Base-by-base conservation (phyloP, 1,284 basidiomycete species). In the Schizophyllum amplum region DNA sequence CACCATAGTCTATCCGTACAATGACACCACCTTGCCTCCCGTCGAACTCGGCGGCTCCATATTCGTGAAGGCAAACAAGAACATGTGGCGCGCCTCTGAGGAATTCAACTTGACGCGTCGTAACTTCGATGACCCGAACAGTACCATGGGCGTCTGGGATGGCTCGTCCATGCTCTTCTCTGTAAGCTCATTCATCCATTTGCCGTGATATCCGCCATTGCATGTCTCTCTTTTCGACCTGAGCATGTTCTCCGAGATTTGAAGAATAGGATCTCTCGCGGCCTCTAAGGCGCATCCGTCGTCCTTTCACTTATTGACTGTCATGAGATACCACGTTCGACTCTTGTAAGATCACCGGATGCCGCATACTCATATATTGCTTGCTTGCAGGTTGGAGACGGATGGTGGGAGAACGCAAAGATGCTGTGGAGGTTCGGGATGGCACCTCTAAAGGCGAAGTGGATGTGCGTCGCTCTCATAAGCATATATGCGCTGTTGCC, bases 21-120 rank as follows among this genome's bases (percentile, higher is more conserved):
- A 80, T 58, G 81, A 96, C 65, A 66, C 72, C 1, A 75, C 70
- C 9, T 73, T 85, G 22, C 75, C 77, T 24, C 82, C 88, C 2
- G 72, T 94, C 42, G 95, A 90, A 65, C 76, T 96, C 0, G 96
- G 96, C 1, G 96, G 88, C 0, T 91, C 87, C 48, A 90, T 98
- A 60, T 98, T 96, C 69, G 88, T 95, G 4, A 68, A 79, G 53
- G 81, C 80, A 4, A 95, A 97, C 73, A 84, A 83, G 67, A 94
- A 95, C 68, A 66, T 94, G 53, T 85, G 86, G 81, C 82, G 89
- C 59, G 92, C 92, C 0, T 80, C 83, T 0, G 77, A 87, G 52
- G 85, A 89, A 58, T 95, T 94, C 72, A 87, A 88, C 61, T 76
- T 96, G 13, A 81, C 80, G 1, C 71, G 84, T 24, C 69, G 69